Evolutionary conservation across 148 eudicot genomes (phyloP).

Genomic region (Chenopodium suecicum): DNA sequence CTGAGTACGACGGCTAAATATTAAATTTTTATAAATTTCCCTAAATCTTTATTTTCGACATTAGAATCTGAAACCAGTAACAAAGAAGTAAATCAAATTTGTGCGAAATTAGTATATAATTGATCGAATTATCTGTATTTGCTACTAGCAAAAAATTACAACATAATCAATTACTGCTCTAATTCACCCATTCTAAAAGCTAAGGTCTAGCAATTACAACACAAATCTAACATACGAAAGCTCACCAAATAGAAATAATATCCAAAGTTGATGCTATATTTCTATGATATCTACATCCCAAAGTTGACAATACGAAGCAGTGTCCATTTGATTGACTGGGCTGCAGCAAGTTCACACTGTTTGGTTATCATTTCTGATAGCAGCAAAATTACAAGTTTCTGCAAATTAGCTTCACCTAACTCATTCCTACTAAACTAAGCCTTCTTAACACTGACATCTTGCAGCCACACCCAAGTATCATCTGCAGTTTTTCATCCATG

Average conservation of each 20-base stretch:
- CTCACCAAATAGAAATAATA: not conserved
- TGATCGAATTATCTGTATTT: not conserved
- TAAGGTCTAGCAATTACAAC: not conserved
- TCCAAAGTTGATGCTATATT: not conserved
- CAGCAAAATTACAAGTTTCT: not conserved
- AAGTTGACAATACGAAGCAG: not conserved
- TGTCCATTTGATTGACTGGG: not conserved
- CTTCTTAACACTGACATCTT: not conserved
- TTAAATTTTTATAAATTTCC: constrained; percentile 46
- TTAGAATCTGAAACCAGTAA: too few relatives aligned
- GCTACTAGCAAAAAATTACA: not conserved
- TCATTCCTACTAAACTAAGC: constrained; percentile 2
- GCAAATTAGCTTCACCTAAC: not conserved
- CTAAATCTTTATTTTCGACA: not conserved
- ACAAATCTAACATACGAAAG: not conserved
- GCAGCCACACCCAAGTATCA: not conserved
- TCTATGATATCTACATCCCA: not conserved
- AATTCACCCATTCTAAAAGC: not conserved
- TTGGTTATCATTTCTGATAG: not conserved
- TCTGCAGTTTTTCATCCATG: not conserved
- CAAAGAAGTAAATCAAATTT: not conserved
- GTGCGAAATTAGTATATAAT: not conserved
- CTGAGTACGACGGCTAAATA: constrained; percentile 53
- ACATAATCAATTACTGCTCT: not conserved
- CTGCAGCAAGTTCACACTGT: not conserved